Evolutionary conservation across 1,284 basidiomycete species (phyloP).

Genomic region (Neonothopanus nambi): DNA sequence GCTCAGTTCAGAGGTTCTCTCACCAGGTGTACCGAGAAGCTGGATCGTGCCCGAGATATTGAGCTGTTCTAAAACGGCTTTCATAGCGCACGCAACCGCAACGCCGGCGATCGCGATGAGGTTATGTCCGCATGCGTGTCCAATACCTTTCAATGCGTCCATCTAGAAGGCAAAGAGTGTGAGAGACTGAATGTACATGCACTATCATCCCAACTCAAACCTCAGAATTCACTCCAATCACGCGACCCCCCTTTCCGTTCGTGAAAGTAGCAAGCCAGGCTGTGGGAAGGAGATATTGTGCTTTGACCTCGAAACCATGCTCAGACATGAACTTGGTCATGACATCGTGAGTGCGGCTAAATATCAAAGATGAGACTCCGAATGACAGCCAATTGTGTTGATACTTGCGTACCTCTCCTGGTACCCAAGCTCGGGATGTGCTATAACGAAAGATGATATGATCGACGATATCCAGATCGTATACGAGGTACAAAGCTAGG

Average conservation of each 20-base stretch:
- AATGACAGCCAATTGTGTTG: conserved; percentile 11
- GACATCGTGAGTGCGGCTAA: conserved; percentile 54
- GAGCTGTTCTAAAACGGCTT: conserved; percentile 52
- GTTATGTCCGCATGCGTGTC: conserved; percentile 80
- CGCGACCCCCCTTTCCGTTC: conserved; percentile 55
- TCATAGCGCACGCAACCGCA: conserved; percentile 55
- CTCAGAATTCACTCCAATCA: conserved; percentile 76
- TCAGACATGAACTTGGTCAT: conserved; percentile 56
- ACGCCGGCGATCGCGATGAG: conserved; percentile 76
- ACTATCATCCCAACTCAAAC: conserved; percentile 29
- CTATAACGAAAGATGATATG: conserved; percentile 33
- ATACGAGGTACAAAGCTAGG: background rate
- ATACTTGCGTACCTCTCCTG: conserved; percentile 49
- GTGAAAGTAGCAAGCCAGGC: conserved; percentile 71
- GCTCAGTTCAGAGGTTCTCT: conserved; percentile 5
- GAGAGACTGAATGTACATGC: background rate
- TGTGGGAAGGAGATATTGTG: conserved; percentile 60
- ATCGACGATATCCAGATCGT: background rate
- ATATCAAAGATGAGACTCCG: background rate
- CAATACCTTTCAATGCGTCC: conserved; percentile 54
- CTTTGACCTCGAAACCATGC: conserved; percentile 60
- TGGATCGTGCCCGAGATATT: conserved; percentile 63
- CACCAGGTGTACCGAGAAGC: conserved; percentile 75
- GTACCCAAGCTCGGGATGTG: conserved; percentile 60
- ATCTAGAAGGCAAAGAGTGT: conserved; percentile 34